A percentile compares a stretch with the other conserved stretches of the same genome.
Evolutionary conservation across 2,329 filamentous ascomycete species (phyloP).

Genomic region (Cladophialophora exuberans): DNA sequence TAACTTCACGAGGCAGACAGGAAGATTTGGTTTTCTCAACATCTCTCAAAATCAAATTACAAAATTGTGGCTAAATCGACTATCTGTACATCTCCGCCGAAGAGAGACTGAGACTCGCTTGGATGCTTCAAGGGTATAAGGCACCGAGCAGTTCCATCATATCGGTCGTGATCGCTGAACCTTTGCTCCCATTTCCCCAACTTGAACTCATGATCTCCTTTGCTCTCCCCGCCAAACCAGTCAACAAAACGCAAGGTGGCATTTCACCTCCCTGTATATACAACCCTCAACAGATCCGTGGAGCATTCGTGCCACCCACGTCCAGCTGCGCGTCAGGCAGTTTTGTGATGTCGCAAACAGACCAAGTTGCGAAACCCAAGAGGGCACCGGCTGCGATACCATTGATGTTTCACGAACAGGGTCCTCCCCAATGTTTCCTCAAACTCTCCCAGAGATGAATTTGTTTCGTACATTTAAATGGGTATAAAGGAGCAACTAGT

Average conservation of each 20-base stretch:
- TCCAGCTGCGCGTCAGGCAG: conserved; percentile 16
- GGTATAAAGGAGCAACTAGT: conserved; percentile 23
- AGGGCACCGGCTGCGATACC: conserved; percentile 24
- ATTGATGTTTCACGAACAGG: conserved; percentile 7
- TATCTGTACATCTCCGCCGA: conserved; percentile 9
- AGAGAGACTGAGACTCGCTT: conserved; percentile 11
- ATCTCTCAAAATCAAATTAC: conserved; percentile 15
- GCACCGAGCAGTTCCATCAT: conserved; percentile 10
- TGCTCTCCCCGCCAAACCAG: no score
- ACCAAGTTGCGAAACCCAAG: not conserved
- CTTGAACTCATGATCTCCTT: no score
- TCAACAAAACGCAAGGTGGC: no score
- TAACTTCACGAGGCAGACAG: not conserved
- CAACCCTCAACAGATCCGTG: not conserved
- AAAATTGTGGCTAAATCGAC: conserved; percentile 7
- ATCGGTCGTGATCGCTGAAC: conserved; percentile 1
- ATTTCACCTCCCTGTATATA: not conserved
- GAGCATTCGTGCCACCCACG: not conserved
- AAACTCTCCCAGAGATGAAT: conserved; percentile 28
- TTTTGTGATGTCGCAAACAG: not conserved
- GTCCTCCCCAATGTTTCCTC: conserved; percentile 6
- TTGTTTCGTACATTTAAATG: conserved; percentile 9
- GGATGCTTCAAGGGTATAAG: conserved; percentile 4
- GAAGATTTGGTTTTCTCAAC: not conserved
- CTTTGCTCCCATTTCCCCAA: not conserved